phyloP scores from a whole-genome alignment of 345 rosid genomes.

The Gossypium rotundifolium region DNA sequence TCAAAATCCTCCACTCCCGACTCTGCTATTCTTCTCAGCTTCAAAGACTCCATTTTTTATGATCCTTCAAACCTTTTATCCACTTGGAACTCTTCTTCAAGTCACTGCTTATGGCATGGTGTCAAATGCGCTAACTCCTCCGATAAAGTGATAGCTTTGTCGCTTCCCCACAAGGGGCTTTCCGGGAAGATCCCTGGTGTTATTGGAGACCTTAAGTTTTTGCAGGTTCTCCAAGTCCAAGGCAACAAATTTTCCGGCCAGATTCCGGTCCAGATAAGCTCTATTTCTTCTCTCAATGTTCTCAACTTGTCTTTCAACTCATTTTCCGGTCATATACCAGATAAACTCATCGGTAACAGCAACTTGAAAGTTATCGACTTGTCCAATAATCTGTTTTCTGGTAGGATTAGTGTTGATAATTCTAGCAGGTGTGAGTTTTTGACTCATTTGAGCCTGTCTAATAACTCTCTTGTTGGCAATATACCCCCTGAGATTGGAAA shows the following conservation, averaged over 20 bases:
- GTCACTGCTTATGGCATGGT: conserved; percentile 47
- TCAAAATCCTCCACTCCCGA: conserved; percentile 18
- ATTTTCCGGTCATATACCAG: conserved; percentile 39
- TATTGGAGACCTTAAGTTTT: conserved; percentile 31
- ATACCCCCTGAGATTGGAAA: conserved; percentile 48
- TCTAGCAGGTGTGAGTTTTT: conserved; percentile 29
- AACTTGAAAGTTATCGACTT: conserved; percentile 38
- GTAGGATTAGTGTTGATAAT: conserved; percentile 25
- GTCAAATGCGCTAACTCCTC: conserved; percentile 34
- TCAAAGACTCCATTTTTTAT: conserved; percentile 36
- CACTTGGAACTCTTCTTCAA: conserved; percentile 30
- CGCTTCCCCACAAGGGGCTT: conserved; percentile 34
- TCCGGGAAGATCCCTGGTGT: conserved; percentile 46
- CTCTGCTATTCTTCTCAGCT: conserved; percentile 31
- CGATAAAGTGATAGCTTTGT: conserved; percentile 33
- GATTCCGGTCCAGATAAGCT: conserved; percentile 39
- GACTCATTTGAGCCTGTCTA: conserved; percentile 46
- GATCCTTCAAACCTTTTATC: conserved; percentile 39
- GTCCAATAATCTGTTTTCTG: conserved; percentile 43
- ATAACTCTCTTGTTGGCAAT: conserved; percentile 33
- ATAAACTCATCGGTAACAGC: conserved; percentile 34
- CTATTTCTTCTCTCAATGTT: conserved; percentile 24
- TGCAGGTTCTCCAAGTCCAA: conserved; percentile 50
- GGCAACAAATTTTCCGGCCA: conserved; percentile 54
- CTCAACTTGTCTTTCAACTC: conserved; percentile 53